Base-by-base conservation (phyloP, 1,284 basidiomycete genomes). In the Trametes sp. region DNA sequence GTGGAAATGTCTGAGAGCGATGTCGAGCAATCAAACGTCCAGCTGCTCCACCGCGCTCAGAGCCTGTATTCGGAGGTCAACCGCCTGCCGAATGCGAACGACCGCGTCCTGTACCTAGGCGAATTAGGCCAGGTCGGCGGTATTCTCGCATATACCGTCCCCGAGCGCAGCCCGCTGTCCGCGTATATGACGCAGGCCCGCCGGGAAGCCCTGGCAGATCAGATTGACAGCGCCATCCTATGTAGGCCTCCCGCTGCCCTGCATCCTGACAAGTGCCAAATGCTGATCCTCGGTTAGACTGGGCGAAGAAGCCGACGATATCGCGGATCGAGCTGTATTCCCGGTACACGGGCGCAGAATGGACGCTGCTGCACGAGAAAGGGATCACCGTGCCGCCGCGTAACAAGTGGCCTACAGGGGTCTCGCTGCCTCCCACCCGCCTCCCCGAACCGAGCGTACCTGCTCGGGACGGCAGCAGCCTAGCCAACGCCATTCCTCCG, bases 221-320 rank as follows among this genome's bases (percentile, higher is more conserved):
- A 95, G 76, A 88, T 97, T 57, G 92, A 96, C 68, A 85, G 86
- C 52, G 95, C 95, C 11, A 93, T 96, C 54, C 76, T 96, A 4
- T 80, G 93, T 93, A 69, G 72, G 92, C 80, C 1, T 14, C 26
- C 14, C 60, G n/a, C 26, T 19, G 29, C 35, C n/a, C 2, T 49
- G 16, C 46, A 19, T 7, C 7, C 28, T 49, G 13, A 8, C 26
- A 19, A 19, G 26, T 33, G 23, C 58, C 24, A 2, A 2, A 16
- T 8, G 11, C 38, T 11, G 26, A 24, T 54, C 1, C 24, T 9
- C 16, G 5, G 16, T 29, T 57, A 92, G 90, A 84, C 72, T 78
- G 82, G 49, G 78, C 76, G 1, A 81, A 81, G 7, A 76, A 79
- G 54, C 82, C 84, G 2, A 74, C 85, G 0, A 77, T 88, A 33